Base-by-base conservation (phyloP, 495 filamentous ascomycete species). In the Neurospora sublineolata region DNA sequence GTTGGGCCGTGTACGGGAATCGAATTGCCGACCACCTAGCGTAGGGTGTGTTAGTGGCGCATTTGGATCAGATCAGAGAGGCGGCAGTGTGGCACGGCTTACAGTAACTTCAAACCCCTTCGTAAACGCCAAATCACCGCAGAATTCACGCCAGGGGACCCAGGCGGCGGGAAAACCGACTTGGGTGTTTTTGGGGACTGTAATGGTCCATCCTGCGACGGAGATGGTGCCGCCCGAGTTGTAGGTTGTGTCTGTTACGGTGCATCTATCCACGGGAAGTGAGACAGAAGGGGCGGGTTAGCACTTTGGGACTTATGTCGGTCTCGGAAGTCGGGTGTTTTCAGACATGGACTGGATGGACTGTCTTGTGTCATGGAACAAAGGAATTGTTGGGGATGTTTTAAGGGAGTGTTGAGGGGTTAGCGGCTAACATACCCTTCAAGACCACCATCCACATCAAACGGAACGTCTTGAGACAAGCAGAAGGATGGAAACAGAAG, bases 131-230 rank as follows among this genome's bases (percentile, higher is more conserved):
- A 76, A 69, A 39, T 74, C 74, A 1, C 41, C 74, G 27, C 75
- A 78, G 67, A 84, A 79, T 3, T 83, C 74, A 20, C 73, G 76
- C 76, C 81, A 84, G 0, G 80, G 77, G 5, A 83, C 77, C 68
- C 76, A 83, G 0, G 80, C 76, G 0, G 77, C 80, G 0, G 82
- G 82, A 42, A 84, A 82, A n/a, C 80, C 77, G 20, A 80, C 80
- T 10, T 80, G 74, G 40, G 82, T 68, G 72, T 84, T 84, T 75
- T 82, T 75, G 33, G 82, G 82, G 3, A 83, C 76, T n/a, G 69
- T 77, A 30, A 84, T 76, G 14, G 58, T 78, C 75, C 77, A 83
- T 1, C 81, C 80, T 12, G 77, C 78, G n/a, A 84, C 77, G 7
- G 72, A 72, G 39, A 83, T 79, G 39, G 73, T 74, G 12, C 82